Percentiles rank a stretch among this genome's conserved stretches.
Evolutionary conservation across 257 asterid species (phyloP).

Genomic region (Striga asiatica): DNA sequence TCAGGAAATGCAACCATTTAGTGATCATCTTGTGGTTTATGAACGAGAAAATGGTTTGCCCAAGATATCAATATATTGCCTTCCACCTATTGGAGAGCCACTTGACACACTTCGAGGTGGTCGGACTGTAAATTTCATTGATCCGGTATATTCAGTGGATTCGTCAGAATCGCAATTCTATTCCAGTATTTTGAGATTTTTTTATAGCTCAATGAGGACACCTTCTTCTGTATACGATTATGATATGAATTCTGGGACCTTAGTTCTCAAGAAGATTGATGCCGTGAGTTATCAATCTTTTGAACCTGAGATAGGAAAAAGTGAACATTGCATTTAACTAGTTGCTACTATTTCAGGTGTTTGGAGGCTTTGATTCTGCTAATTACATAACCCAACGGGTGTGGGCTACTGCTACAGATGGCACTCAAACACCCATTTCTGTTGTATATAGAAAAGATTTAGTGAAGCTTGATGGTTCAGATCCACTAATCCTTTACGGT

Average conservation of each 20-base stretch:
- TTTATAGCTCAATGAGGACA: conserved; percentile 71
- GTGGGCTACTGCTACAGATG: conserved; percentile 90
- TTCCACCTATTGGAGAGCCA: conserved; percentile 71
- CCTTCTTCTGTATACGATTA: conserved; percentile 84
- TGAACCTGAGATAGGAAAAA: not conserved
- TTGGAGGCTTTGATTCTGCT: conserved; percentile 80
- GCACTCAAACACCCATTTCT: conserved; percentile 75
- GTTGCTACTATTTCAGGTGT: conserved; percentile 41
- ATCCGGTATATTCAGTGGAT: conserved; percentile 64
- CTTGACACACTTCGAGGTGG: conserved; percentile 61
- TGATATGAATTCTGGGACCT: conserved; percentile 76
- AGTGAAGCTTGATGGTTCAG: conserved; percentile 82
- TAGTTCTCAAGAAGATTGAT: conserved; percentile 80
- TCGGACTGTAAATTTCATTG: conserved; percentile 52
- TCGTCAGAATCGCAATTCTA: conserved; percentile 56
- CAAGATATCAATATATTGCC: conserved; percentile 48
- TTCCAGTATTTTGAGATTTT: conserved; percentile 67
- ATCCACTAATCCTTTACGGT: conserved; percentile 83
- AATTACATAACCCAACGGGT: conserved; percentile 73
- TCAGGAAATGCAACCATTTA: conserved; percentile 65
- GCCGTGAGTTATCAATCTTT: conserved; percentile 46
- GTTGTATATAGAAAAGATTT: conserved; percentile 56
- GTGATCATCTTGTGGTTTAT: conserved; percentile 63
- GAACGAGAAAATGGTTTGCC: conserved; percentile 84
- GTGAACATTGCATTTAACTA: not conserved